Base-by-base conservation (phyloP, 768 basidiomycete genomes). In the Tricholoma saponaceum region DNA sequence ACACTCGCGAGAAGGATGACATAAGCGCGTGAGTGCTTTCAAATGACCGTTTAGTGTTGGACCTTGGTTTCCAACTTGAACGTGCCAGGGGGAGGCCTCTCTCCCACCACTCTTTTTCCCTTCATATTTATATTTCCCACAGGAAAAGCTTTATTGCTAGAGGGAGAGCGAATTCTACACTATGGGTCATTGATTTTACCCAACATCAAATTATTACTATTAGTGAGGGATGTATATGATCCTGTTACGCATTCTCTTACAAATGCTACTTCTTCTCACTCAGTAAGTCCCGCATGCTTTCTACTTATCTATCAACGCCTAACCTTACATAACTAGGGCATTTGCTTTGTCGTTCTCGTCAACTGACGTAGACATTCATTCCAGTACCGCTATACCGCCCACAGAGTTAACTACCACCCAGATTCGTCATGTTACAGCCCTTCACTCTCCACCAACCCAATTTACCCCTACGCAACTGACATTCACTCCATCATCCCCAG, bases 331-430 rank as follows among this genome's bases (percentile, higher is more conserved):
- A 41, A 13, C 30, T 23, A 64, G 65, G 37, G 52, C 55, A 37
- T 37, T 52, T 49, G 60, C 65, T 39, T 44, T 47, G 33, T 56
- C 65, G 23, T 61, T 56, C 9, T 59, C 64, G 50, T 62, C 55
- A 26, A 56, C 57, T 23, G 18, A 25, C 49, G 52, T 46, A 28
- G 23, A n/a, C 25, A 23, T 49, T 57, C 43, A 44, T 55, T 58
- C 58, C 26, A 41, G 41, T 18, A 33, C 55, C 12, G 56, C 54
- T 26, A 61, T 54, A 9, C 39, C 56, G 12, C 49, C 58, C 6
- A 35, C 37, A 18, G 16, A 55, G 8, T 20, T 25, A 13, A 61
- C 64, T 20, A 54, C 56, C 32, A 14, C 35, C 37, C 50, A 33
- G 22, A 25, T 28, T 54, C 63, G 37, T 25, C 53, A 16, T 49